These are phyloP conservation scores for Geosmithia morbida DNA, from an alignment of 2,329 filamentous ascomycete genomes.

Conservation along the genomic window DNA sequence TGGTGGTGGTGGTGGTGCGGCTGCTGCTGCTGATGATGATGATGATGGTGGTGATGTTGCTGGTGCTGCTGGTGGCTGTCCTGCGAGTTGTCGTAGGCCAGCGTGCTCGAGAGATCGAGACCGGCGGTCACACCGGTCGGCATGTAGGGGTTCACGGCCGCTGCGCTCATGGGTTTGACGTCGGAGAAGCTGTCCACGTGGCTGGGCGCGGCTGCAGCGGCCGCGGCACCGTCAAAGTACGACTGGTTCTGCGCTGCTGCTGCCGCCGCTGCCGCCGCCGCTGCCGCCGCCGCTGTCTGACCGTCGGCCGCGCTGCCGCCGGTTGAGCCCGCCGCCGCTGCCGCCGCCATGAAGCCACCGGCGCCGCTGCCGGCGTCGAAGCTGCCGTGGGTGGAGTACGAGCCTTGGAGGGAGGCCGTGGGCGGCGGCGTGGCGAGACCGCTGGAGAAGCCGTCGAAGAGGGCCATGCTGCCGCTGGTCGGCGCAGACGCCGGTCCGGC, in stretches of 20 bases:
- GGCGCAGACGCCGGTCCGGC: constrained; percentile 11
- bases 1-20: too few species aligned
- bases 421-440: constrained; percentile 43
- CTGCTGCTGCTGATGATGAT: background rate
- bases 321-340: constrained; percentile 11
- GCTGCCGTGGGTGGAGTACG: constrained; percentile 26
- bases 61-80: too few species aligned
- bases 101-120: too few species aligned
- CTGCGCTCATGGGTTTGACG: constrained; percentile 19
- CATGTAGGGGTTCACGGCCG: too few species aligned
- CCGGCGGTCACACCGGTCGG: background rate
- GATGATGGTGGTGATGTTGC: too few species aligned
- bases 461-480: constrained; percentile 15
- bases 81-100: too few species aligned
- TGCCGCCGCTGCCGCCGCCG: constrained; percentile 11
- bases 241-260: constrained; percentile 5
- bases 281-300: constrained; percentile 12
- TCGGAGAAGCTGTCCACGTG: constrained; percentile 10
- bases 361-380: constrained; percentile 22
- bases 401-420: constrained; percentile 32
- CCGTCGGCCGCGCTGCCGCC: constrained; percentile 5
- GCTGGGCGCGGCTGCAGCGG: too few species aligned
- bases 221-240: constrained; percentile 14
- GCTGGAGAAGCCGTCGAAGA: constrained; percentile 35
- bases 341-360: constrained; percentile 15